Conservation (phyloP, 2,329 filamentous ascomycete species). For the Ceratocystis diversiconidia region DNA sequence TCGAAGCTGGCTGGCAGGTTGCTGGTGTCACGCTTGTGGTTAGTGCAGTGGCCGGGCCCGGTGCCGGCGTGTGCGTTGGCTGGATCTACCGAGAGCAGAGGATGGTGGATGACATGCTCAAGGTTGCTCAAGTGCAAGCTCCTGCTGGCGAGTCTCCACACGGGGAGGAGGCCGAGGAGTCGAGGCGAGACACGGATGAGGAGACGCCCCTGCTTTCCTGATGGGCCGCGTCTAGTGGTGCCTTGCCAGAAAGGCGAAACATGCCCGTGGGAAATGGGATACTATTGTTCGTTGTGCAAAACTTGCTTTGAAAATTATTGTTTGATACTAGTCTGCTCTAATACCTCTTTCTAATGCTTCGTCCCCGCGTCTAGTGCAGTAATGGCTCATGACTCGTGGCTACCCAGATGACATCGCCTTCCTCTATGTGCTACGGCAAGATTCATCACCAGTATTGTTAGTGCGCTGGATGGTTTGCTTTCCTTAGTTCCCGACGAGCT, state of each 20-base stretch:
- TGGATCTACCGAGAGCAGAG: slow-evolving; percentile 29
- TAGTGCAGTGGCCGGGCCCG: slow-evolving; percentile 27
- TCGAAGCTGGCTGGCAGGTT: slow-evolving; percentile 34
- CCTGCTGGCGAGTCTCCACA: not conserved
- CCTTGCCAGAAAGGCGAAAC: not conserved
- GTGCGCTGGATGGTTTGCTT: not conserved
- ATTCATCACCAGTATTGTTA: too few species aligned
- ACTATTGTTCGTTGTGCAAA: not conserved
- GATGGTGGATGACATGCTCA: slow-evolving; percentile 10
- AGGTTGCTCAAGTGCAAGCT: not conserved
- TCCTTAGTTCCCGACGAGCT: not conserved
- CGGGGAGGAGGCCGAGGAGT: not conserved
- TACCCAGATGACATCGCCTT: too few species aligned
- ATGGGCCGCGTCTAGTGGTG: not conserved
- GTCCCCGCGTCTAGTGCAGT: too few species aligned
- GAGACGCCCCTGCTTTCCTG: slow-evolving; percentile 25
- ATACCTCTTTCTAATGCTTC: not conserved
- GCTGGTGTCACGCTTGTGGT: slow-evolving; percentile 25
- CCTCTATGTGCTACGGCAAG: too few species aligned
- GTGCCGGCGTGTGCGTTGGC: slow-evolving; percentile 27
- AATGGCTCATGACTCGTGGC: too few species aligned
- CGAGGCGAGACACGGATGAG: slow-evolving; percentile 21
- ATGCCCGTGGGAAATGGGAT: not conserved
- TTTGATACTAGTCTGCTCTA: not conserved
- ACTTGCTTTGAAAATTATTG: not conserved